Evolutionary conservation across 1,284 basidiomycete species (phyloP), one percentile per base, ranked within the genome.

Genomic region (Ceratobasidium sp.): DNA sequence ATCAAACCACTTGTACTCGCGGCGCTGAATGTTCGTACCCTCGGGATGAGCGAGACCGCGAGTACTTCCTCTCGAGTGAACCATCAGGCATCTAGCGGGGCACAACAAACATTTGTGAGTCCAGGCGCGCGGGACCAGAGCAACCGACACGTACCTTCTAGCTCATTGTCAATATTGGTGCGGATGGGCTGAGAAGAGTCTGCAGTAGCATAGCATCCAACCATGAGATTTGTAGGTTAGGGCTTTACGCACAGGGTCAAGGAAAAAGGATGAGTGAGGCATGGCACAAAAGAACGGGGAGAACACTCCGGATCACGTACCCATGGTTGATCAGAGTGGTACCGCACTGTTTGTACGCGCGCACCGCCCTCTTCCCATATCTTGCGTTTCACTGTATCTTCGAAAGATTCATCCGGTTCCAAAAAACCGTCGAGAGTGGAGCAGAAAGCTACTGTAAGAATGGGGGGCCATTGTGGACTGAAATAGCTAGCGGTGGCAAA

Each of bases 281-380:
- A 90, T 59, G 54, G 79, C 38, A 62, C 18, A 35, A 48, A 62
- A 64, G 44, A 23, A 38, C 14, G 20, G 33, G 27, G 20, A 65
- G 55, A 35, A 66, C 33, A 65, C 33, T 59, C 5, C 20, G 52
- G 38, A 44, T 64, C 18, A 67, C 80, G 59, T 64, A 82, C 79
- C 84, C 84, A 84, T 20, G 83, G 84, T 77, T 85, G 85, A 30
- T 80, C 82, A 20, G 94, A 95, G 84, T 96, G 96, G 86, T 99
- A 99, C 80, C 88, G 88, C 12, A 97, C 91, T 79, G 94, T 89
- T 86, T 92, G 93, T 8, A 97, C 94, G 59, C 89, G 89, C 27
- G 99, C 89, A 5, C 97, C 97, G 0, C 95, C 94, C 85, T 99
- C 97, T 84, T 99, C 97, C 90, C 95, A 93, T 81, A 98, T 93